Conservation (phyloP, 805 yeast genomes). For the Candida nonsorbophila region DNA sequence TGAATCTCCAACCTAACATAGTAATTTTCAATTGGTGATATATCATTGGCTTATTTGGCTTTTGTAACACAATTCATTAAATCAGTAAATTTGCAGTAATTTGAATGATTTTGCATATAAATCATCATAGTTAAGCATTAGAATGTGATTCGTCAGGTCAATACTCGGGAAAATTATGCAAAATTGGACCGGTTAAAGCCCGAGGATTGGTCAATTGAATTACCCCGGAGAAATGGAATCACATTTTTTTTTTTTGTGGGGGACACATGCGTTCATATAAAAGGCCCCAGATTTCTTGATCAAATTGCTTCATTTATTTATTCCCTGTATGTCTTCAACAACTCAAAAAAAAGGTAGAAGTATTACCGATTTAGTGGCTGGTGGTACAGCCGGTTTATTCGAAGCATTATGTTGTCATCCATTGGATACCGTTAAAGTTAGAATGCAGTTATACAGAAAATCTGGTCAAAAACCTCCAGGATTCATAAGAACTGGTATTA, state of each 20-base stretch:
- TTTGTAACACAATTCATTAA: too few relatives aligned
- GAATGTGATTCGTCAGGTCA: too few relatives aligned
- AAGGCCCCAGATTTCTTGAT: neutral
- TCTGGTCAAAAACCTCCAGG: slow-evolving; percentile 79
- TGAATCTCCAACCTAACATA: too few relatives aligned
- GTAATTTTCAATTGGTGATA: too few relatives aligned
- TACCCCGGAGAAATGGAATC: slow-evolving; percentile 16
- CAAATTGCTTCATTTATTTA: too few relatives aligned
- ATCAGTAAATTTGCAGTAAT: too few relatives aligned
- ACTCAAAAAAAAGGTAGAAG: slow-evolving; percentile 31
- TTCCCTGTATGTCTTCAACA: slow-evolving; percentile 8
- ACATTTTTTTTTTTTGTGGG: slow-evolving; percentile 9
- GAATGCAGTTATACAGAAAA: slow-evolving; percentile 88
- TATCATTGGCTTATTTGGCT: too few relatives aligned
- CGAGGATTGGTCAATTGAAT: slow-evolving; percentile 4
- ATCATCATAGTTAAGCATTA: too few relatives aligned
- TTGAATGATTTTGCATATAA: too few relatives aligned
- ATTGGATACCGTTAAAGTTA: slow-evolving; percentile 93
- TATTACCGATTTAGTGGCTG: slow-evolving; percentile 73
- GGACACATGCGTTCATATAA: slow-evolving; percentile 4
- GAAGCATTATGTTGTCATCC: slow-evolving; percentile 99
- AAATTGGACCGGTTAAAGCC: slow-evolving; percentile 2
- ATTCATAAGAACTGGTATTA: slow-evolving; percentile 73
- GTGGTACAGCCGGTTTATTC: slow-evolving; percentile 95
- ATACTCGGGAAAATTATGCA: too few relatives aligned